Conservation (phyloP, 2,329 filamentous ascomycete species). For the Thelonectria rubi region DNA sequence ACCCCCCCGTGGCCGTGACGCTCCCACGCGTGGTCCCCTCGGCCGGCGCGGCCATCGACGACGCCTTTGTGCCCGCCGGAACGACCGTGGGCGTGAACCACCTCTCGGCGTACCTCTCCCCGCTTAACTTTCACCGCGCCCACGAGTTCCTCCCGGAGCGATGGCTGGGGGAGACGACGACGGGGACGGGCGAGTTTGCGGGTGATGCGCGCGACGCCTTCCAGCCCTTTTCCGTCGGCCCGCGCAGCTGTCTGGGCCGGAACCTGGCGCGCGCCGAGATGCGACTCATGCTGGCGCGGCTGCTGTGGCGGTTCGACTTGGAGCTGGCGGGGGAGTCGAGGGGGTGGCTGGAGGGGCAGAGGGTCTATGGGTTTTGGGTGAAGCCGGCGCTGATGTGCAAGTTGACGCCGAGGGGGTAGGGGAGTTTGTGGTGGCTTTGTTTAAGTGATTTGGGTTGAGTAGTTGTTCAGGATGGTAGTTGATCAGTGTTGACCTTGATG, state of each 20-base stretch:
- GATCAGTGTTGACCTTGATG: no score
- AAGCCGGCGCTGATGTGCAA: constrained; percentile 29
- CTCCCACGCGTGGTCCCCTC: constrained; percentile 28
- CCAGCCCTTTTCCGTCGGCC: constrained; percentile 33
- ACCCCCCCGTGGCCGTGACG: constrained; percentile 32
- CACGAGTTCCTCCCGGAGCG: constrained; percentile 27
- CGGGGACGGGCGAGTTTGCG: no score
- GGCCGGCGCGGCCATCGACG: constrained; percentile 26
- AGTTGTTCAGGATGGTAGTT: no score
- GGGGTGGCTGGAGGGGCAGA: constrained; percentile 31
- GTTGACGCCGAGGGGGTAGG: constrained; percentile 1
- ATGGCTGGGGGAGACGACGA: constrained; percentile 15
- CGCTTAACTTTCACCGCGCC: constrained; percentile 23
- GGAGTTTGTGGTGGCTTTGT: no score
- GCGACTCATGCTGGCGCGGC: constrained; percentile 26
- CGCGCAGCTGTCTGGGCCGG: constrained; percentile 32
- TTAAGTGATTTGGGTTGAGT: neutral
- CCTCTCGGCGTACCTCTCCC: constrained; percentile 25
- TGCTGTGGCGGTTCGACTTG: constrained; percentile 35
- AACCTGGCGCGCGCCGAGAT: constrained; percentile 35
- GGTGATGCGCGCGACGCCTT: constrained; percentile 23
- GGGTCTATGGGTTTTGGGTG: constrained; percentile 36
- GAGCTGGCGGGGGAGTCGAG: constrained; percentile 21
- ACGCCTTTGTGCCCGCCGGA: constrained; percentile 27
- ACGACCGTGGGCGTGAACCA: constrained; percentile 33